Percentiles rank a stretch among this genome's conserved stretches.
Evolutionary conservation across 305 asterid genomes (phyloP).

Genomic region (Salvia sclarea): DNA sequence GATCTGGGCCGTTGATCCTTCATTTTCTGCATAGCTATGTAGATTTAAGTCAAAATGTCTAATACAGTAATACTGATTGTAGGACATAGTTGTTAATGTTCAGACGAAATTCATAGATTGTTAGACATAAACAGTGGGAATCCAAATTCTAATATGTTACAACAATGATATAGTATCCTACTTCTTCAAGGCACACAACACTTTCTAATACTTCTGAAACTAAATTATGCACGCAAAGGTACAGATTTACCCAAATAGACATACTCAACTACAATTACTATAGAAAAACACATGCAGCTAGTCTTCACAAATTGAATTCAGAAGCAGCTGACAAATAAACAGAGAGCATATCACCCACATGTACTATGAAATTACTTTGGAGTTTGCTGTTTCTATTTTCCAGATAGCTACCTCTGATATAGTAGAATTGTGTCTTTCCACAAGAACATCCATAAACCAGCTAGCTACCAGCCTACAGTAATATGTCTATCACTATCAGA

Average conservation of each 20-base stretch:
- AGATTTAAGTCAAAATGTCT: not conserved
- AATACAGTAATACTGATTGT: not conserved
- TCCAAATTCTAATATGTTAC: not conserved
- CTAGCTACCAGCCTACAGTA: not conserved
- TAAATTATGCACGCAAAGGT: not conserved
- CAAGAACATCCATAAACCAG: not conserved
- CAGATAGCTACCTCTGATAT: not conserved
- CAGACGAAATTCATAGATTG: not conserved
- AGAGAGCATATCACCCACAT: not conserved
- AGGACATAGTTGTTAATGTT: not conserved
- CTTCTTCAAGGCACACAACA: not conserved
- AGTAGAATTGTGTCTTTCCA: not conserved
- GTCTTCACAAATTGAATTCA: not conserved
- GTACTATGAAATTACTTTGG: not conserved
- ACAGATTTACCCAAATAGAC: not conserved
- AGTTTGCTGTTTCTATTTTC: not conserved
- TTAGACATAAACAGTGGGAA: not conserved
- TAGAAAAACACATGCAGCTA: not conserved
- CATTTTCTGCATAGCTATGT: slow-evolving; percentile 26
- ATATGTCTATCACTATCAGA: not conserved
- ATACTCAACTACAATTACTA: not conserved
- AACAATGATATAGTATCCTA: not conserved
- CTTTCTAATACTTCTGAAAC: not conserved
- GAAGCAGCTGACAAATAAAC: not conserved
- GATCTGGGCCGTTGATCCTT: slow-evolving; percentile 72